A percentile compares a stretch with the other conserved stretches of the same genome.
Conservation (phyloP, 2,329 filamentous ascomycete species). For the Fusarium continuum region DNA sequence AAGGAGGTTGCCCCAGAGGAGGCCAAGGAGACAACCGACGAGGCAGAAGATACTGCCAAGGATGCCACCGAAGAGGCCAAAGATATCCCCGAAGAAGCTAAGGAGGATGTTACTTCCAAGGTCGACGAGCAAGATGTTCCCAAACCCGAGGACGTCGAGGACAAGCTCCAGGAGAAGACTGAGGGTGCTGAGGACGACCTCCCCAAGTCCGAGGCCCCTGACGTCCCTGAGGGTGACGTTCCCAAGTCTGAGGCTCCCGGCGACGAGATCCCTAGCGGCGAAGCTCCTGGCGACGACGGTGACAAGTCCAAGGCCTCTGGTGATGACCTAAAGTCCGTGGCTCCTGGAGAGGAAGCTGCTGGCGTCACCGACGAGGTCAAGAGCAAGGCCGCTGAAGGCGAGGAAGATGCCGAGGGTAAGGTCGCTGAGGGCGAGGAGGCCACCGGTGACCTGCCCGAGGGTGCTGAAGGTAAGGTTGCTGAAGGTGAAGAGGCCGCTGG, state of each 20-base stretch:
- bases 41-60: conserved; percentile 32
- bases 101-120: conserved; percentile 26
- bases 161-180: conserved; percentile 24
- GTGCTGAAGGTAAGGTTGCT: not conserved
- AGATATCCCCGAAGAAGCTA: conserved; percentile 25
- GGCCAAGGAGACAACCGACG: conserved; percentile 18
- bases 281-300: conserved; percentile 9
- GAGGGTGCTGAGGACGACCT: conserved; percentile 39
- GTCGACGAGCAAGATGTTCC: conserved; percentile 28
- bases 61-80: conserved; percentile 19
- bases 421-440: not conserved
- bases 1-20: conserved; percentile 30
- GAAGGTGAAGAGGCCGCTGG: conserved; percentile 1
- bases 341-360: conserved; percentile 42
- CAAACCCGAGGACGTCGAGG: conserved; percentile 20
- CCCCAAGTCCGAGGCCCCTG: conserved; percentile 17
- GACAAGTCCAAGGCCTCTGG: conserved; percentile 31
- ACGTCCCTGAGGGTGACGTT: conserved; percentile 31
- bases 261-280: not conserved
- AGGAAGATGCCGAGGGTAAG: conserved; percentile 7
- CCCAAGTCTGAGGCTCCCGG: conserved; percentile 19
- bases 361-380: conserved; percentile 38
- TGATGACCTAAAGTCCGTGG: conserved; percentile 56
- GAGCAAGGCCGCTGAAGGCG: conserved; percentile 28
- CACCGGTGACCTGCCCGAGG: too few relatives aligned